These are phyloP conservation scores for Mycena alexandri DNA, from an alignment of 768 basidiomycete genomes.

Conservation along the genomic window DNA sequence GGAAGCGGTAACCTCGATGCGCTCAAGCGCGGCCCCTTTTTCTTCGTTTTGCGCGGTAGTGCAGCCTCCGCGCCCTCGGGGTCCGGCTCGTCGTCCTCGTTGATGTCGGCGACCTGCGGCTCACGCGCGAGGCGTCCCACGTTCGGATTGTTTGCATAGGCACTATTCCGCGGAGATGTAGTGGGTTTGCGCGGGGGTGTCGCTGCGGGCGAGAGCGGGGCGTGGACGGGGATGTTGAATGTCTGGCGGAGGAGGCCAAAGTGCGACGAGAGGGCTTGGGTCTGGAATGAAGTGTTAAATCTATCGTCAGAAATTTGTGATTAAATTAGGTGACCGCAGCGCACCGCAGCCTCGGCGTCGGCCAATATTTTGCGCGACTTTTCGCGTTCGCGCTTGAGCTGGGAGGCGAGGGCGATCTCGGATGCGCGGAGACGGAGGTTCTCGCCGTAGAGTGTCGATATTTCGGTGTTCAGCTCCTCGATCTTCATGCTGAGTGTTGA, in stretches of 20 bases:
- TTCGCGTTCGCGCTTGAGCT: slow-evolving; percentile 85
- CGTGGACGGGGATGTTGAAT: slow-evolving; percentile 54
- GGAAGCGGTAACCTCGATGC: slow-evolving; percentile 46
- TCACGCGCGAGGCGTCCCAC: slow-evolving; percentile 52
- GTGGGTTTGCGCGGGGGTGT: slow-evolving; percentile 33
- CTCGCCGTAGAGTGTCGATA: slow-evolving; percentile 85
- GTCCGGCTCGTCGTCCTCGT: slow-evolving; percentile 34
- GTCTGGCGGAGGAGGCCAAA: slow-evolving; percentile 74
- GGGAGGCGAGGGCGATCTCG: slow-evolving; percentile 79
- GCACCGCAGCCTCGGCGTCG: slow-evolving; percentile 82
- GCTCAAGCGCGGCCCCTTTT: slow-evolving; percentile 47
- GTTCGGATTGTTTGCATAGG: slow-evolving; percentile 41
- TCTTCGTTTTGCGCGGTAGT: slow-evolving; percentile 44
- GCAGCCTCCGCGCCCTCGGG: slow-evolving; percentile 28
- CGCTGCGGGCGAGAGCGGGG: slow-evolving; percentile 34
- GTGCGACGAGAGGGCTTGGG: slow-evolving; percentile 73
- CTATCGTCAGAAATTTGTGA: slow-evolving; percentile 26
- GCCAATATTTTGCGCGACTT: slow-evolving; percentile 78
- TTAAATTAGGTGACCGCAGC: slow-evolving; percentile 39
- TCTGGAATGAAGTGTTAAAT: too few species aligned
- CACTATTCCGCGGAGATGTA: slow-evolving; percentile 36
- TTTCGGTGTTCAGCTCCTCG: slow-evolving; percentile 86
- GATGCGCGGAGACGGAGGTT: slow-evolving; percentile 86
- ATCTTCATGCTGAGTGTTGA: slow-evolving; percentile 87
- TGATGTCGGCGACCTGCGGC: slow-evolving; percentile 53